Evolutionary conservation across 805 yeast species (phyloP).

Genomic region (Ogataea ganodermae): DNA sequence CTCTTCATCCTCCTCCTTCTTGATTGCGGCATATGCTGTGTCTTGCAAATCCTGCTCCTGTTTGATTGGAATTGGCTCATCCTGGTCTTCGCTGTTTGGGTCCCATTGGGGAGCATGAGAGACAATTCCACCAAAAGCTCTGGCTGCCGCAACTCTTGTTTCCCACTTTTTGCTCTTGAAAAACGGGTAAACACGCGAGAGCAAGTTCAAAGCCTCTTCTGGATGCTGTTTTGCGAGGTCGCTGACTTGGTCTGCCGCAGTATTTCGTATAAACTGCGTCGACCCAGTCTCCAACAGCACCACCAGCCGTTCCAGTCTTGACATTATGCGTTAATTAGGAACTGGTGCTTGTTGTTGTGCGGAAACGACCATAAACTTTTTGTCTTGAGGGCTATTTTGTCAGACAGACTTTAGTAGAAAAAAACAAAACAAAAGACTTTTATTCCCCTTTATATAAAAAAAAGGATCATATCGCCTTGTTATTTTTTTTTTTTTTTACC

Average conservation of each 20-base stretch:
- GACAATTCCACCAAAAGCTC: constrained; percentile 93
- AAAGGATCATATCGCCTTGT: constrained; percentile 1
- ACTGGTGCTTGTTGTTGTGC: no score
- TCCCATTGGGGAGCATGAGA: constrained; percentile 80
- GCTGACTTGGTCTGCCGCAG: constrained; percentile 96
- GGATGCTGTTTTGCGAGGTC: constrained; percentile 94
- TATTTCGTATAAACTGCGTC: constrained; percentile 86
- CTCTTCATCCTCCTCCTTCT: constrained; percentile 30
- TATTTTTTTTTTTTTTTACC: not conserved
- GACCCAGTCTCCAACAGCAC: constrained; percentile 85
- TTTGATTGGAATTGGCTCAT: constrained; percentile 10
- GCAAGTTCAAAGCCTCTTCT: constrained; percentile 78
- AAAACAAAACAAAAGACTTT: constrained; percentile 2
- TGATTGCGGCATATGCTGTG: constrained; percentile 15
- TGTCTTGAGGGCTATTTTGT: not conserved
- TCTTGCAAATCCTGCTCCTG: constrained; percentile 16
- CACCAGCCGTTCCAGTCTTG: constrained; percentile 40
- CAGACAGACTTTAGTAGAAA: not conserved
- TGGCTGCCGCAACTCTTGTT: constrained; percentile 90
- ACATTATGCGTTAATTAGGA: constrained; percentile 23
- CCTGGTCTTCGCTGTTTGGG: constrained; percentile 53
- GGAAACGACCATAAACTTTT: constrained; percentile 1
- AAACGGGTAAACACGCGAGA: constrained; percentile 90
- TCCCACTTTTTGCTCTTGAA: constrained; percentile 88
- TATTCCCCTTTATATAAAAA: not conserved